Evolutionary conservation across 106 monocot genomes (phyloP).

Genomic region (Apostasia shenzhenica): DNA sequence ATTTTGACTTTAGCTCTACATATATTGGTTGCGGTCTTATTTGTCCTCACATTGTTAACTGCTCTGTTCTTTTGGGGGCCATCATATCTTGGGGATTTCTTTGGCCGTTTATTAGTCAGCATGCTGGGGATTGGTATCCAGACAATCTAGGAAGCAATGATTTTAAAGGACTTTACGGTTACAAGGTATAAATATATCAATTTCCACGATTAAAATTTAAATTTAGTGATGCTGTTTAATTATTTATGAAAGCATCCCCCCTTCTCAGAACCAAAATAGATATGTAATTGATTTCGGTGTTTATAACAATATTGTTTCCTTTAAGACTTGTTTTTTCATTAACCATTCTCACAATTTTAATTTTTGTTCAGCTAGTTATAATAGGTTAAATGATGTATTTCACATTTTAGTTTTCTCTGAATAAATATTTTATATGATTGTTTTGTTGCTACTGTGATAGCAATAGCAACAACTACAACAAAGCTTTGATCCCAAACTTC

Average conservation of each 20-base stretch:
- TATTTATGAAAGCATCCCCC: no score
- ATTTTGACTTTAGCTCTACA: constrained; percentile 96
- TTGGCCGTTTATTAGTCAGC: constrained; percentile 74
- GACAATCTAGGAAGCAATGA: constrained; percentile 68
- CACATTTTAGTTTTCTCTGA: no score
- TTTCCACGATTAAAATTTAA: no score
- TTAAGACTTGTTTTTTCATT: neutral
- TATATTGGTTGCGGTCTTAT: constrained; percentile 94
- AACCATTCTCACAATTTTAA: neutral
- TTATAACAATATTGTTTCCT: neutral
- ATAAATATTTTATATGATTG: no score
- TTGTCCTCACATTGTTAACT: constrained; percentile 95
- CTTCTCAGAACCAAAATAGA: no score
- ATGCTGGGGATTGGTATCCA: constrained; percentile 90
- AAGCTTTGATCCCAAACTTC: no score
- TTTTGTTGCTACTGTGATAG: no score
- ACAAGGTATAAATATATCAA: constrained; percentile 44
- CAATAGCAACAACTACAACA: no score
- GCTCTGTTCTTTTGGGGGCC: constrained; percentile 83
- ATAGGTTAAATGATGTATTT: no score
- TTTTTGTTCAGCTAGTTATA: no score
- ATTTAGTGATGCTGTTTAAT: no score
- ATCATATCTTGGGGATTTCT: constrained; percentile 99
- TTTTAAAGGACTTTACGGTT: constrained; percentile 95
- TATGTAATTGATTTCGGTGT: no score